phyloP scores from a whole-genome alignment of 805 yeast genomes.

The Lipomyces sp. region DNA sequence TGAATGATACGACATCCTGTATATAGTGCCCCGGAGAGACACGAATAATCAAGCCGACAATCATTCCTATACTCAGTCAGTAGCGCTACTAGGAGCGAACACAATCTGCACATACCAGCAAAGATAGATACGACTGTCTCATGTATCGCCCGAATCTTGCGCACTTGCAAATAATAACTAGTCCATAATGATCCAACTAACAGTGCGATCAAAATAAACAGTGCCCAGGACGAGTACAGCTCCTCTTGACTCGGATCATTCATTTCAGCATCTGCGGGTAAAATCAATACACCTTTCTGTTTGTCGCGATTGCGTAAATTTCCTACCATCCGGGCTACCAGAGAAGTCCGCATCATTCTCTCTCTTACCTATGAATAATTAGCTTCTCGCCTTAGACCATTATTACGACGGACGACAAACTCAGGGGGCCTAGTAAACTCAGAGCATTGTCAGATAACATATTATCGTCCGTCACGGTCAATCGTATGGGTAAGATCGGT shows the following conservation, averaged over 20 bases:
- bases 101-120: constrained; percentile 71
- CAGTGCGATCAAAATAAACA: constrained; percentile 79
- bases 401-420: neutral
- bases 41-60: constrained; percentile 88
- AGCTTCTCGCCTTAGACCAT: neutral
- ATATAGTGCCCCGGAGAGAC: constrained; percentile 95
- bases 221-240: constrained; percentile 96
- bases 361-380: constrained; percentile 22
- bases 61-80: constrained; percentile 39
- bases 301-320: neutral
- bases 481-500: neutral
- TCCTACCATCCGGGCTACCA: constrained; percentile 32
- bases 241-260: constrained; percentile 87
- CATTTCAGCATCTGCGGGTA: constrained; percentile 14
- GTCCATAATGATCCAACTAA: constrained; percentile 93
- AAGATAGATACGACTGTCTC: constrained; percentile 96
- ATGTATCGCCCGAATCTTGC: constrained; percentile 92
- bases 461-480: neutral
- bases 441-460: neutral
- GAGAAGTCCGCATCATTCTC: constrained; percentile 32
- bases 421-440: neutral
- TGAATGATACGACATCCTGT: constrained; percentile 95
- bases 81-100: neutral
- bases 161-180: constrained; percentile 86
- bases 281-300: neutral